Evolutionary conservation across 2,329 filamentous ascomycete species (phyloP).

Genomic region (Diaporthe sp.): DNA sequence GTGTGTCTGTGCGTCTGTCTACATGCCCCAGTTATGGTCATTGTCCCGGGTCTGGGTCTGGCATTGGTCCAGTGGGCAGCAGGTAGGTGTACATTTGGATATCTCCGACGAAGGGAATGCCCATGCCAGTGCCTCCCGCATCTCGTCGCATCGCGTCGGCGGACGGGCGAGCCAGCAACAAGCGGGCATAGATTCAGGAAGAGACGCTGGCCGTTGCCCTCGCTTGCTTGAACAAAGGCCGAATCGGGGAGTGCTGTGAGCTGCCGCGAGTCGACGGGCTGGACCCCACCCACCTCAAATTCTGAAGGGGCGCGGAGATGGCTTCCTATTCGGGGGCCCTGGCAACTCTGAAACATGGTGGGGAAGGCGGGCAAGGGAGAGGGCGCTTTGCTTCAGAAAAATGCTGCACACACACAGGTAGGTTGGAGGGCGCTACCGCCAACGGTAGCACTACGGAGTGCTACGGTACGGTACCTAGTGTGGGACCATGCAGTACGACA

Average conservation of each 20-base stretch:
- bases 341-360: conserved; percentile 65
- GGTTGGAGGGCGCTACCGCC: conserved; percentile 42
- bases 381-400: conserved; percentile 63
- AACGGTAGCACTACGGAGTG: conserved; percentile 19
- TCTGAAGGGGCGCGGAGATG: conserved; percentile 39
- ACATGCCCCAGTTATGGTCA: not conserved
- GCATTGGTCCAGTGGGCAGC: not conserved
- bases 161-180: conserved; percentile 8
- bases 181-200: not conserved
- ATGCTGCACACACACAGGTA: conserved; percentile 43
- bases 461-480: conserved; percentile 19
- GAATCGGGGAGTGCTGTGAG: conserved; percentile 36
- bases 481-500: conserved; percentile 29
- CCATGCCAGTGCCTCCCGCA: conserved; percentile 1
- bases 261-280: conserved; percentile 35
- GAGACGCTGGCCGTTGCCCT: conserved; percentile 20
- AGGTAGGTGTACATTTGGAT: not conserved
- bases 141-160: conserved; percentile 19
- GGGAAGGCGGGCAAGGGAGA: conserved; percentile 23
- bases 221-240: conserved; percentile 29
- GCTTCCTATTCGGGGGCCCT: conserved; percentile 44
- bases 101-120: not conserved
- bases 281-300: conserved; percentile 44
- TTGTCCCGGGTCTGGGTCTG: not conserved
- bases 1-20: not conserved